phyloP scores from a whole-genome alignment of 208 protist genomes.

The Leishmania guyanensis region DNA sequence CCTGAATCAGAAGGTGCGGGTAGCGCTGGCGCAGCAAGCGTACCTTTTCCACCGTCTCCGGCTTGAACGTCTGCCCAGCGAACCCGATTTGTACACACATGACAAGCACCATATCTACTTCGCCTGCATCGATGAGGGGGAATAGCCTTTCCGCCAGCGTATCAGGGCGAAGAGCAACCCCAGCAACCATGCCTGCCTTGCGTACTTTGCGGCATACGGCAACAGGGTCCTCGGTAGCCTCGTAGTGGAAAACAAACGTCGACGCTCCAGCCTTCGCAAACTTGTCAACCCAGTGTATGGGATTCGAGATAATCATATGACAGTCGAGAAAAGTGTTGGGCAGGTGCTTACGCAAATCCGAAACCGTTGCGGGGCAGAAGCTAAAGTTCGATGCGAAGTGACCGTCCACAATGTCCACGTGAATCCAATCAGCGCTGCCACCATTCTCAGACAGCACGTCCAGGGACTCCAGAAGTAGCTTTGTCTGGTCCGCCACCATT shows the following conservation, averaged over 20 bases:
- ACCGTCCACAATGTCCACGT: slow-evolving; percentile 97
- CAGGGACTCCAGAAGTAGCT: slow-evolving; percentile 76
- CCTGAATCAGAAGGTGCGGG: slow-evolving; percentile 96
- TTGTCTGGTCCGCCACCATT: slow-evolving; percentile 86
- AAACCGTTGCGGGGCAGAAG: slow-evolving; percentile 93
- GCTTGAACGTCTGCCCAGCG: slow-evolving; percentile 98
- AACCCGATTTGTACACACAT: slow-evolving; percentile 99
- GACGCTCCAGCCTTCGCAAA: slow-evolving; percentile 87
- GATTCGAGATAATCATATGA: slow-evolving; percentile 95
- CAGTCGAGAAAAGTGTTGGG: slow-evolving; percentile 91
- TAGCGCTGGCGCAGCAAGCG: slow-evolving; percentile 69
- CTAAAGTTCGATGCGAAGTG: slow-evolving; percentile 98
- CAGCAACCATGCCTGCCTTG: slow-evolving; percentile 82
- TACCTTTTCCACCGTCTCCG: slow-evolving; percentile 96
- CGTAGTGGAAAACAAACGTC: slow-evolving; percentile 94
- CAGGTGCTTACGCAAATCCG: slow-evolving; percentile 84
- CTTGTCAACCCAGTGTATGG: slow-evolving; percentile 80
- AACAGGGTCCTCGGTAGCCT: slow-evolving; percentile 64
- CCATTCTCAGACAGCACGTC: slow-evolving; percentile 73
- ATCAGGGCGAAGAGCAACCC: slow-evolving; percentile 95
- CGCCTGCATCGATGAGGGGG: slow-evolving; percentile 69
- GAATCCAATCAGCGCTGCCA: slow-evolving; percentile 93
- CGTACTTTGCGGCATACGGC: slow-evolving; percentile 75
- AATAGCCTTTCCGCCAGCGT: slow-evolving; percentile 64
- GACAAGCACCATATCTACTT: slow-evolving; percentile 96